Conservation (phyloP, 2,329 filamentous ascomycete species). For the Dryadomyces quercivorus region DNA sequence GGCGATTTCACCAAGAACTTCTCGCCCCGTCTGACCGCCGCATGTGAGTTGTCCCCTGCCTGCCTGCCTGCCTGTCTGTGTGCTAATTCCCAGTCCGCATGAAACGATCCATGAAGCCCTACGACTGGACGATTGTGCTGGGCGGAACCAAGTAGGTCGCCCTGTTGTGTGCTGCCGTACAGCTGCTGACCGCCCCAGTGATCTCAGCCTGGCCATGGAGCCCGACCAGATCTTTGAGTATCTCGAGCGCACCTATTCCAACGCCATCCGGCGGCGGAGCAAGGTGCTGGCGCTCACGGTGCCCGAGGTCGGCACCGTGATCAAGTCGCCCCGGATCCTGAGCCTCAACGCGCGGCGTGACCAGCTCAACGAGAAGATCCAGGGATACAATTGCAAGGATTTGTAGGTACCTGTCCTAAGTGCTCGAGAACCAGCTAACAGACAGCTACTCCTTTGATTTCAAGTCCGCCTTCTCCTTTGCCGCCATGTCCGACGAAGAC, state of each 20-base stretch:
- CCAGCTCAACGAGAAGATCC: constrained; percentile 41
- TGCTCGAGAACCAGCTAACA: neutral
- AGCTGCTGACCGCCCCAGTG: constrained; percentile 19
- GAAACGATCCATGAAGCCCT: constrained; percentile 15
- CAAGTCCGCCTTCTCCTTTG: constrained; percentile 39
- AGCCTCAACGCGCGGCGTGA: constrained; percentile 5
- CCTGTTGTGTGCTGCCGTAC: neutral
- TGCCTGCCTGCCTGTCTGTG: neutral
- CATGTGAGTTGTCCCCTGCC: constrained; percentile 12
- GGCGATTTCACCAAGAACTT: constrained; percentile 16
- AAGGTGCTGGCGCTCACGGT: constrained; percentile 53
- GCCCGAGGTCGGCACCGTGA: constrained; percentile 32
- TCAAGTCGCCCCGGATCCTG: neutral
- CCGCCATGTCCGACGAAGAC: constrained; percentile 31
- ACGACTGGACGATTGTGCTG: constrained; percentile 51
- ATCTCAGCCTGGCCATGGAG: constrained; percentile 30
- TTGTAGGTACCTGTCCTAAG: too few species aligned
- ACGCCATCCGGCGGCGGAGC: constrained; percentile 33
- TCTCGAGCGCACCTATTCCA: constrained; percentile 37
- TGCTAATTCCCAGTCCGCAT: neutral
- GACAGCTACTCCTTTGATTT: constrained; percentile 45
- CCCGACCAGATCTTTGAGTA: constrained; percentile 32
- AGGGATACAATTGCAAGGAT: constrained; percentile 31
- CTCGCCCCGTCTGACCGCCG: constrained; percentile 13
- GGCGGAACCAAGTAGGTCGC: constrained; percentile 43